These are phyloP conservation scores for Lunularia cruciata DNA, from an alignment of 225 moss, liverwort and hornwort genomes.

Conservation along the genomic window DNA sequence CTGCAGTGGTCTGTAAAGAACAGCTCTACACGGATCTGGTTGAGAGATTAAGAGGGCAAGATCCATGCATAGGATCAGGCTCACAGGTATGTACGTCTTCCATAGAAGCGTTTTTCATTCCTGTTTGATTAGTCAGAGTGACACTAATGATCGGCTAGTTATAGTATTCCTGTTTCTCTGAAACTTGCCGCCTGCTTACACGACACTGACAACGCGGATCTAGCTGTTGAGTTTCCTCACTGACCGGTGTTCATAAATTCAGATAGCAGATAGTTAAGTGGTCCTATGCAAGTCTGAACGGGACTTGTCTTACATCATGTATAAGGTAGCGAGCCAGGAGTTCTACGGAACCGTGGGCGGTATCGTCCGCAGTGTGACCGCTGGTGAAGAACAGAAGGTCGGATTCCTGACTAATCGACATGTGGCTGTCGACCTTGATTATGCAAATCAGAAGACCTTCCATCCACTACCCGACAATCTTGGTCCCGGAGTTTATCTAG, in stretches of 20 bases:
- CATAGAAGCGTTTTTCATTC: too few species aligned
- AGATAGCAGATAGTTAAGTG: too few species aligned
- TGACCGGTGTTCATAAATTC: too few species aligned
- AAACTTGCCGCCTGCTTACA: too few species aligned
- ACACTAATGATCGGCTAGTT: too few species aligned
- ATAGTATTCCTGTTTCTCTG: too few species aligned
- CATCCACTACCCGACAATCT: slow-evolving; percentile 40
- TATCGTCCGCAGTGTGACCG: slow-evolving; percentile 28
- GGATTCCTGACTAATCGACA: slow-evolving; percentile 41
- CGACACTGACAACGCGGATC: too few species aligned
- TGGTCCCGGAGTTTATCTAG: slow-evolving; percentile 38
- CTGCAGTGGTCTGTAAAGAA: slow-evolving; percentile 38
- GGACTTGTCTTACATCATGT: too few species aligned
- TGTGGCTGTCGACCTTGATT: slow-evolving; percentile 38
- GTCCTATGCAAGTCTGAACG: too few species aligned
- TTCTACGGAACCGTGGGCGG: slow-evolving; percentile 38
- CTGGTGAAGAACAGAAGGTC: slow-evolving; percentile 20
- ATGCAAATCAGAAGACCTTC: slow-evolving; percentile 38
- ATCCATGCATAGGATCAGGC: slow-evolving; percentile 63
- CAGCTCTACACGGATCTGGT: slow-evolving; percentile 58
- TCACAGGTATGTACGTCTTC: too few species aligned
- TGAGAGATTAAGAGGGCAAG: slow-evolving; percentile 60
- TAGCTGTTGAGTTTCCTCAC: too few species aligned
- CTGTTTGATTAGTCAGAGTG: too few species aligned
- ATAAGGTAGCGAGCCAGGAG: slow-evolving; percentile 46